Evolutionary conservation across 257 asterid species (phyloP), one percentile per base, ranked within the genome.

Genomic region (Jacaranda copaia): DNA sequence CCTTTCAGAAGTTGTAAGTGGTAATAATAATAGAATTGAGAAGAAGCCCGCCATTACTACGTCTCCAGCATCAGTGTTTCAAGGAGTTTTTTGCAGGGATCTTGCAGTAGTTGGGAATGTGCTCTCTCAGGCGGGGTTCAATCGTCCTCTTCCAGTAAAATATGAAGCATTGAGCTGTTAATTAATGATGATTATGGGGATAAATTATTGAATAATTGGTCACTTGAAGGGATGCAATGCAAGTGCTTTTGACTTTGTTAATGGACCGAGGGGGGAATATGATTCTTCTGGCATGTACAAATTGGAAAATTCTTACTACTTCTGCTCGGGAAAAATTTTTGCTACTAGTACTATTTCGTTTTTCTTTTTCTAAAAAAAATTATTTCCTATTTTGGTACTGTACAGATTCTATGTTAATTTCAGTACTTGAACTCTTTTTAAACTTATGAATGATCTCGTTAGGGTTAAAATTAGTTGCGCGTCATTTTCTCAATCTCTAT

Each of bases 21-120:
- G 53, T 49, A 70, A 71, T 67, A 58, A 20, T 9, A 57, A 32
- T 4, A 69, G 82, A 56, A 45, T 48, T 6, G 92, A 85, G 57
- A 82, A 18, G 35, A 85, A 86, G 81, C 66, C 80, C 48, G 40
- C 73, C 55, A 65, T 76, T 4, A 73, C 85, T 9, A 68, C 90
- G 0, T 84, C 96, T 11, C 81, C 86, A 2, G 59, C 88, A 0
- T 81, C 98, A 4, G 89, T 74, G 53, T 89, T 87, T 67, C 96
- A 95, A 77, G 99, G 98, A 5, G 97, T 88, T 14, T 95, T 95
- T 75, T 95, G 99, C 78, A 80, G 99, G 84, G 98, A 95, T 84
- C 87, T 95, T 61, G 85, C 96, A 0, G 87, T 82, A 7, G 98
- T 95, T 8, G 97, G 96, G 15, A 91, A 74, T 63, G 76, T 93